Evolutionary conservation across 2,329 filamentous ascomycete genomes (phyloP).

Genomic region (Cercospora zeina): DNA sequence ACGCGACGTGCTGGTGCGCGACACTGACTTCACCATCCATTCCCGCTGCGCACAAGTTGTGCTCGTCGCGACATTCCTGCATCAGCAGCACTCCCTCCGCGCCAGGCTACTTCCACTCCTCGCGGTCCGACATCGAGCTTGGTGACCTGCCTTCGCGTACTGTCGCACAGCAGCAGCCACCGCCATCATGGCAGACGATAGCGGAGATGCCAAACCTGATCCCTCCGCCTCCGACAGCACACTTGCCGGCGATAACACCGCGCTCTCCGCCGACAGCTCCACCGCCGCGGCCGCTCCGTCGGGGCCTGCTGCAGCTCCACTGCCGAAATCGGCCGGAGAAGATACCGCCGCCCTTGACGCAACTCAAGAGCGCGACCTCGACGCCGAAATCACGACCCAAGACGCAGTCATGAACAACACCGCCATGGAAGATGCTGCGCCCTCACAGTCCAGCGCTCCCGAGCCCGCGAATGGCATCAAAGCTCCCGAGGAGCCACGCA

Average conservation of each 20-base stretch:
- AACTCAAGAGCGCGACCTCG: conserved; percentile 37
- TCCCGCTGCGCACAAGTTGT: conserved; percentile 12
- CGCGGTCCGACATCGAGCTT: conserved; percentile 20
- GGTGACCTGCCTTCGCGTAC: conserved; percentile 25
- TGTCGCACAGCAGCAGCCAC: conserved; percentile 17
- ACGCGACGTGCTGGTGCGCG: conserved; percentile 29
- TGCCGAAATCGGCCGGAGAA: conserved; percentile 20
- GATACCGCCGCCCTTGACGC: conserved; percentile 44
- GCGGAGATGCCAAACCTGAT: conserved; percentile 18
- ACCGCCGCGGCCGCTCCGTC: conserved; percentile 8
- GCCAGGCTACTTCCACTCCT: not conserved
- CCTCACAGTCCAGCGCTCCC: conserved; percentile 48
- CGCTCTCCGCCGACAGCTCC: conserved; percentile 6
- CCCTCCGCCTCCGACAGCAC: conserved; percentile 22
- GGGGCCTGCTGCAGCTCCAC: conserved; percentile 19
- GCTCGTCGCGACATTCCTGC: not conserved
- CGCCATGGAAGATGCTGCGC: conserved; percentile 28
- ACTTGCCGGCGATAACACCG: conserved; percentile 17
- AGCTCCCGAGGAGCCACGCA: conserved; percentile 55
- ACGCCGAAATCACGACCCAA: conserved; percentile 43
- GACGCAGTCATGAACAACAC: conserved; percentile 27
- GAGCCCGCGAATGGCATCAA: conserved; percentile 74
- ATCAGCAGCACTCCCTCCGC: not conserved
- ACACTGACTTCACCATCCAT: conserved; percentile 23
- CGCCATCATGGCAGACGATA: conserved; percentile 26